Percentiles rank a stretch among this genome's conserved stretches.
phyloP scores from a whole-genome alignment of 2,329 filamentous ascomycete species.

The Ophiostoma ips region DNA sequence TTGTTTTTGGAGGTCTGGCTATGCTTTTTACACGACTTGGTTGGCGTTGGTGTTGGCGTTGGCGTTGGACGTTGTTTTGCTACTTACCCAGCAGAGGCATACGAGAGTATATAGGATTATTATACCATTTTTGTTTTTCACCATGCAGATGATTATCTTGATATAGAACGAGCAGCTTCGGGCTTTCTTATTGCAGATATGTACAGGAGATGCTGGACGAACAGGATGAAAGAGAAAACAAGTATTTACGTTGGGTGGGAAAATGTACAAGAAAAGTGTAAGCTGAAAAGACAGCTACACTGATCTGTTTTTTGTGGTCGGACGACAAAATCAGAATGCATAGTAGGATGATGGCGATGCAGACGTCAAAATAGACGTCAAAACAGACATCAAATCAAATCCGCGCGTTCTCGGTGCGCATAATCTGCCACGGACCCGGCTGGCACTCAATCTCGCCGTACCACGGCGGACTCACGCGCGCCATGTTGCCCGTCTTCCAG shows the following conservation, averaged over 20 bases:
- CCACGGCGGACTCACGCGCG: constrained; percentile 36
- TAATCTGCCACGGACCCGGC: constrained; percentile 35
- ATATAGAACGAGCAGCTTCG: too few species aligned
- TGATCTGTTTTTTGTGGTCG: not conserved
- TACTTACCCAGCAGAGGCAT: too few species aligned
- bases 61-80: too few species aligned
- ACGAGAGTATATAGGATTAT: too few species aligned
- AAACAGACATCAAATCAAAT: constrained; percentile 19
- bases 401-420: constrained; percentile 34
- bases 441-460: constrained; percentile 37
- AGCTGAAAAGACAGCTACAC: too few species aligned
- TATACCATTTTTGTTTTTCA: too few species aligned
- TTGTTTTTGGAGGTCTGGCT: not conserved
- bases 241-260: not conserved
- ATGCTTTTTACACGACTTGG: too few species aligned
- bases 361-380: not conserved
- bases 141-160: too few species aligned
- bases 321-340: not conserved
- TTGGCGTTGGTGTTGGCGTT: too few species aligned
- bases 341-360: not conserved
- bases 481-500: constrained; percentile 43
- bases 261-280: too few species aligned
- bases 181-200: too few species aligned
- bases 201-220: not conserved
- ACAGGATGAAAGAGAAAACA: not conserved